phyloP scores from a whole-genome alignment of 2,329 filamentous ascomycete genomes.

The Microsporum canis region DNA sequence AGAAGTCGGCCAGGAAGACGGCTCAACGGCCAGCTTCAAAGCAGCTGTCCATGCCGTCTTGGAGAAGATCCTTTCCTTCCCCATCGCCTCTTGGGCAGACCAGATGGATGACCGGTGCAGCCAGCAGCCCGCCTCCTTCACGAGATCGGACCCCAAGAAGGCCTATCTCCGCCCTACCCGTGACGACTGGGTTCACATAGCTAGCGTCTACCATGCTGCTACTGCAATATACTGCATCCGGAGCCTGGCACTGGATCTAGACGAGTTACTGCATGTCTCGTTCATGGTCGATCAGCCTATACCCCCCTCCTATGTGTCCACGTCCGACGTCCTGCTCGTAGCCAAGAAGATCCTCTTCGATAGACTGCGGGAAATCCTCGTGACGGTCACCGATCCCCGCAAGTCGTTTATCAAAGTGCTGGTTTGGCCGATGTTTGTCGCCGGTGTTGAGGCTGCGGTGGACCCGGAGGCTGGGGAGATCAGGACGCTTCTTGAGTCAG shows the following conservation, averaged over 20 bases:
- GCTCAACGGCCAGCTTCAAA: neutral
- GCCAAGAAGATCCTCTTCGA: slow-evolving; percentile 12
- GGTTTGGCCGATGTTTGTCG: slow-evolving; percentile 14
- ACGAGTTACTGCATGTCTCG: slow-evolving; percentile 8
- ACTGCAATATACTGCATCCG: slow-evolving; percentile 13
- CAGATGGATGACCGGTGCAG: slow-evolving; percentile 6
- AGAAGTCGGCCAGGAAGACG: neutral
- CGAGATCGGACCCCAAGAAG: neutral
- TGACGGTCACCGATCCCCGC: neutral
- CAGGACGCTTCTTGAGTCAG: slow-evolving; percentile 3
- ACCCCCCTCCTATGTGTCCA: slow-evolving; percentile 8
- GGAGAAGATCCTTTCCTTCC: slow-evolving; percentile 12
- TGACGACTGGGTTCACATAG: slow-evolving; percentile 13
- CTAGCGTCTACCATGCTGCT: slow-evolving; percentile 12
- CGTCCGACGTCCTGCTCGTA: slow-evolving; percentile 10
- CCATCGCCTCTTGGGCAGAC: slow-evolving; percentile 10
- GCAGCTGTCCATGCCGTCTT: slow-evolving; percentile 2
- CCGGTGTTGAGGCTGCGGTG: slow-evolving; percentile 13
- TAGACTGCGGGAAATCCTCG: slow-evolving; percentile 5
- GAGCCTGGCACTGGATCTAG: slow-evolving; percentile 11
- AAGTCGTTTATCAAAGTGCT: slow-evolving; percentile 10
- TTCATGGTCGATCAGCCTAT: neutral
- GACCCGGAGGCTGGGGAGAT: slow-evolving; percentile 2
- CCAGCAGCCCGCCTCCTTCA: neutral
- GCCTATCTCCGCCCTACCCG: slow-evolving; percentile 12